Base-by-base conservation (phyloP, 2,329 filamentous ascomycete genomes). In the Seiridium cupressi region DNA sequence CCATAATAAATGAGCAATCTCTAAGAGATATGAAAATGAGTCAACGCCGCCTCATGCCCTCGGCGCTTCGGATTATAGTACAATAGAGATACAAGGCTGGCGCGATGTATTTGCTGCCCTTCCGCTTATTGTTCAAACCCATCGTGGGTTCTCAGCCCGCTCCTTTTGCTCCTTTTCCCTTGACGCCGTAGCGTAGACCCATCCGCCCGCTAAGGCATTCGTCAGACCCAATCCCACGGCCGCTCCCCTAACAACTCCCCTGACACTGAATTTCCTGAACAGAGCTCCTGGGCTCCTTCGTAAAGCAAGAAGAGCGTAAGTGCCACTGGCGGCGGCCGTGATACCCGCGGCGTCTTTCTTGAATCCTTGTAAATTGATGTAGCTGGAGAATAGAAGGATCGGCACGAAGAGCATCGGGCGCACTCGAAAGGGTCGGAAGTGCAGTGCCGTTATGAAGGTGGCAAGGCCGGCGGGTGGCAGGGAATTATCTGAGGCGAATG, bases 351-450 rank as follows among this genome's bases (percentile, higher is more conserved):
- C 79, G 68, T 84, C 84, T 56, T 81, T 84, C 62, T 79, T 80
- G 74, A 82, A 85, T 61, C 84, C 84, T 26, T 84, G 82, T 5
- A 87, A 78, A 70, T 85, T 85, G 67, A 85, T 79, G 73, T 87
- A 87, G 69, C 79, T 81, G 58, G 79, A 76, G 73, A 86, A 84
- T 59, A 85, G 72, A 38, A 86, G 79, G 34, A 82, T 76, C 32
- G 81, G 81, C 64, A 81, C 74, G 68, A 84, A 77, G 55, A 77
- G 66, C 67, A 86, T 77, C 42, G 84, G 81, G 3, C 84, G 72
- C 10, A 75, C 65, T 64, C 82, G 81, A 54, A 84, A 70, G 40
- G 84, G 84, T 2, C 82, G 81, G 49, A 76, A 77, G 76, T 87
- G 84, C 13, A 86, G 80, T 42, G 84, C 78, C 9, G 81, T 79